A percentile compares a stretch with the other conserved stretches of the same genome.
These are phyloP conservation scores for Dendrobium chrysotoxum DNA, from an alignment of 106 monocot genomes.

Conservation along the genomic window DNA sequence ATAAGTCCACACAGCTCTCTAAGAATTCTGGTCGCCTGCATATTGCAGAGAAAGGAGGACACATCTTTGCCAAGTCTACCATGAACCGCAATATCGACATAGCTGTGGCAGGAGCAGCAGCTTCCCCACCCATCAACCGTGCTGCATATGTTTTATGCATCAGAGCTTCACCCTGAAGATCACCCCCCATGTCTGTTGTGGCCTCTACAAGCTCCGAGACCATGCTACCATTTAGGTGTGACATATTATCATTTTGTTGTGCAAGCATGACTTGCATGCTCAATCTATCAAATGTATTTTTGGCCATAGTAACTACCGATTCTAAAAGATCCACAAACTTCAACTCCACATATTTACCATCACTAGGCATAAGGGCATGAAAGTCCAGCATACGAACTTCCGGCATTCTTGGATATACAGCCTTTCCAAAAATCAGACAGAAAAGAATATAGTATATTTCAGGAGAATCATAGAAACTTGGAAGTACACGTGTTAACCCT, in stretches of 20 bases:
- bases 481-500: constrained; percentile 64
- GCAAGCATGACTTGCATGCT: constrained; percentile 75
- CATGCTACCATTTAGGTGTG: constrained; percentile 54
- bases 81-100: constrained; percentile 84
- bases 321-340: constrained; percentile 91
- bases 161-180: constrained; percentile 94
- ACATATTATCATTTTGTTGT: constrained; percentile 65
- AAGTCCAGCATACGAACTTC: constrained; percentile 98
- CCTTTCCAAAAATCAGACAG: constrained; percentile 91
- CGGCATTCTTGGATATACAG: constrained; percentile 90
- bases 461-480: constrained; percentile 97
- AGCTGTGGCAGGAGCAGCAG: constrained; percentile 79
- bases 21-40: constrained; percentile 88
- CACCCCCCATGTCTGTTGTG: constrained; percentile 49
- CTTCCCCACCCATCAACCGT: constrained; percentile 94
- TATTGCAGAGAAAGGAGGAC: constrained; percentile 73
- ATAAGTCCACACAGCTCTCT: constrained; percentile 94
- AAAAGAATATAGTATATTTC: constrained; percentile 97
- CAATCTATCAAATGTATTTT: constrained; percentile 87
- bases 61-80: constrained; percentile 97
- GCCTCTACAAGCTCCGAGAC: constrained; percentile 77
- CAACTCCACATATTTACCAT: constrained; percentile 78
- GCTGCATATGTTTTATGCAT: constrained; percentile 99
- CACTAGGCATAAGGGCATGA: constrained; percentile 85
- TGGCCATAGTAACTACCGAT: constrained; percentile 84